Conservation (phyloP, 2,329 filamentous ascomycete genomes). For the Pseudogymnoascus destructans region DNA sequence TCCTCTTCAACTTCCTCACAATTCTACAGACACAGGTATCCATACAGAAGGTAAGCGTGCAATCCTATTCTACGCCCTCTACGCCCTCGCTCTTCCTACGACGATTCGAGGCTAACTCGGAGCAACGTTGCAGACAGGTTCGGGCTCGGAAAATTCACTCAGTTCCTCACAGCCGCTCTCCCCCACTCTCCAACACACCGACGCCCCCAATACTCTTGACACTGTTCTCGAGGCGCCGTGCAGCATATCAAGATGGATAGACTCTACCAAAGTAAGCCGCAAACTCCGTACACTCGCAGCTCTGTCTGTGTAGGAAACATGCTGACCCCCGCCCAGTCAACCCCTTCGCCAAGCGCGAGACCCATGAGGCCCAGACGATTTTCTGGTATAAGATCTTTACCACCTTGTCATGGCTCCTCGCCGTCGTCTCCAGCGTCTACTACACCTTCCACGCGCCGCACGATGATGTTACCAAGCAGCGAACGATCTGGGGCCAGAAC, state of each 20-base stretch:
- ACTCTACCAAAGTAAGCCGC: conserved; percentile 9
- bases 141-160: background rate
- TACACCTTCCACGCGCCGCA: conserved; percentile 54
- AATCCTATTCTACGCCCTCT: background rate
- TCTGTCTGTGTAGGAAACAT: background rate
- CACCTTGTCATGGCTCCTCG: conserved; percentile 59
- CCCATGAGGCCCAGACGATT: conserved; percentile 47
- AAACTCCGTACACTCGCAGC: background rate
- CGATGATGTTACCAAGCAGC: conserved; percentile 44
- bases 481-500: conserved; percentile 67
- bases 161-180: background rate
- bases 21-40: background rate
- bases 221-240: background rate
- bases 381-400: conserved; percentile 65
- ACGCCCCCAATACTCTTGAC: background rate
- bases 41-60: background rate
- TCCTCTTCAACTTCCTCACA: background rate
- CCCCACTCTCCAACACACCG: background rate
- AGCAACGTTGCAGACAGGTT: background rate
- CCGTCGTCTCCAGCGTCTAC: conserved; percentile 59
- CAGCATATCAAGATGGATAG: conserved; percentile 5
- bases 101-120: background rate
- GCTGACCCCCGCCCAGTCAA: conserved; percentile 41
- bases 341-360: conserved; percentile 60
- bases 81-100: background rate